Base-by-base conservation (phyloP, 2,329 filamentous ascomycete genomes). In the Kalmusia sp. region DNA sequence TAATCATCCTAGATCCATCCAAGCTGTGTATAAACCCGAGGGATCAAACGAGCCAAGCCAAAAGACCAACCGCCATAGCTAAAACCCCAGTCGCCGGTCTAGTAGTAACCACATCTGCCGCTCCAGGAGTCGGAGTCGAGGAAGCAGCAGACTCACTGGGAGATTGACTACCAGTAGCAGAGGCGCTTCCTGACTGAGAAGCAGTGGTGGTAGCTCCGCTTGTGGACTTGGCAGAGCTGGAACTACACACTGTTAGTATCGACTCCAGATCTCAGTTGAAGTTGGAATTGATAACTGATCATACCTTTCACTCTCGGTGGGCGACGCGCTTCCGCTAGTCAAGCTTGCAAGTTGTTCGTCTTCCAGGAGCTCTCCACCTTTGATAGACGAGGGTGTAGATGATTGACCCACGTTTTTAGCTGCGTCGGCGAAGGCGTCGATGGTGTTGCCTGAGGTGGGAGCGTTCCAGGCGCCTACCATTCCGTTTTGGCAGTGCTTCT, bases 401-500 rank as follows among this genome's bases (percentile, higher is more conserved):
- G 33, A 45, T 25, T n/a, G 17, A 2, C 38, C 27, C 14, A 38
- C 43, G 17, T 27, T 46, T 19, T 44, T 49, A 1, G 53, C 48
- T 8, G 53, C 49, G 3, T 31, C 35, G 15, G 40, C 38, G 31
- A 43, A 59, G 5, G 46, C 50, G 2, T 49, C 49, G 14, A 52
- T 44, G 12, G 45, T 55, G 27, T 54, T 49, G 8, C 50, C 56
- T 7, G 14, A 14, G 7, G 19, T 39, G 55, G 61, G 59, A 4
- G 60, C 9, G 40, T 65, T 64, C 21, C 58, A 57, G 0, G 55
- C 62, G 8, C 62, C 64, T 21, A 65, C 64, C 61, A 67, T 67
- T 3, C 64, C 64, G 37, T 38, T 47, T 52, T 63, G 58, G 51
- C 67, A 69, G 55, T 68, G 65, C 33, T 31, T 49, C 19, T 38